Percentiles rank a stretch among this genome's conserved stretches.
phyloP scores from a whole-genome alignment of 2,329 filamentous ascomycete genomes.

The Fusarium annulatum region DNA sequence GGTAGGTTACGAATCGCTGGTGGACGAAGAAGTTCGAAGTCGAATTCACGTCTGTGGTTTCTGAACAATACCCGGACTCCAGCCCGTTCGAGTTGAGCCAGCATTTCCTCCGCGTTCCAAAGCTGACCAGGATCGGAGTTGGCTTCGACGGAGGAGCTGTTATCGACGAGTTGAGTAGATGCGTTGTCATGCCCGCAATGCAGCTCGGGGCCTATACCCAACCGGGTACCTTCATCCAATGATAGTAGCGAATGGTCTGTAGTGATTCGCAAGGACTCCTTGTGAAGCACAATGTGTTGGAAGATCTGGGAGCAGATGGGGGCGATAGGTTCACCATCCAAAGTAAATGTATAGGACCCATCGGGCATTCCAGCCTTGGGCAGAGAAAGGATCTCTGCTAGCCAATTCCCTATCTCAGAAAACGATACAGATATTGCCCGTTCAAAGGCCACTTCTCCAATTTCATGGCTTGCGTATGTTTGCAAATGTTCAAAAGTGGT shows the following conservation, averaged over 20 bases:
- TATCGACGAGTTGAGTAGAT: neutral
- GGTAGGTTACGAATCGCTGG: fast-evolving
- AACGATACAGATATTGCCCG: fast-evolving
- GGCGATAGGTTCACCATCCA: neutral
- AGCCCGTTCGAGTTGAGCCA: neutral
- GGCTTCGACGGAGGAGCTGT: neutral
- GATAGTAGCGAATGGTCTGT: no score
- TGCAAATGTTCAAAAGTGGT: no score
- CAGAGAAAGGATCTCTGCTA: neutral
- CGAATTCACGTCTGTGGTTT: no score
- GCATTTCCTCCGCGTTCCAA: neutral
- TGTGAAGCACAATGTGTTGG: neutral
- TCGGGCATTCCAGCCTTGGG: constrained; percentile 2
- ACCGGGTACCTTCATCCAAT: no score
- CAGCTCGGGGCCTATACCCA: no score
- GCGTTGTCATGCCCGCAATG: neutral
- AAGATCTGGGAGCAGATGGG: neutral
- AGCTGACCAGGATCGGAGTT: neutral
- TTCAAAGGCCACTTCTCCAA: fast-evolving
- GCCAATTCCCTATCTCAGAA: neutral
- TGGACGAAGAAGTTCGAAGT: fast-evolving
- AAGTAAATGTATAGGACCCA: neutral
- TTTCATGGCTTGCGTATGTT: neutral
- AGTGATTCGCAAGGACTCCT: no score
- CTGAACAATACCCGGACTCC: no score